These are phyloP conservation scores for Heterobasidion annosum DNA, from an alignment of 1,284 basidiomycete species.

Conservation along the genomic window DNA sequence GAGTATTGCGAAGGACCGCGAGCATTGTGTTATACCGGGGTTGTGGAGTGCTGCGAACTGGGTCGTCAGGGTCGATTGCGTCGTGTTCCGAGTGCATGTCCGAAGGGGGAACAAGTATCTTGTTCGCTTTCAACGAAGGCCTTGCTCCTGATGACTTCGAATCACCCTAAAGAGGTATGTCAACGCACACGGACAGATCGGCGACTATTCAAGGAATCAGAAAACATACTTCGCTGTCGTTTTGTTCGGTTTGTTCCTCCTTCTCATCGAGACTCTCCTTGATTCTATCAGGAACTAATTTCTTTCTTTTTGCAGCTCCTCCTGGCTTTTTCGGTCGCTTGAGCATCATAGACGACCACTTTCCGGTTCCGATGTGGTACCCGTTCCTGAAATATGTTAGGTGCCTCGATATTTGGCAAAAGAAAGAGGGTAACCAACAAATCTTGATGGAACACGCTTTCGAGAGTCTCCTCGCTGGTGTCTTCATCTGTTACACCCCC, in stretches of 20 bases:
- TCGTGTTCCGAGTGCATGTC: conserved; percentile 18
- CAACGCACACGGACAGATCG: too few relatives aligned
- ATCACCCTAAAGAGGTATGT: too few relatives aligned
- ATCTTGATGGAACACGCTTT: conserved; percentile 82
- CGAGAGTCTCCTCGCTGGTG: conserved; percentile 77
- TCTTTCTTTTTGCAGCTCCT: conserved; percentile 6
- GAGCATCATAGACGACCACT: conserved; percentile 75
- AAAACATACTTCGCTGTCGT: not conserved
- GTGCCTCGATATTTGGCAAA: not conserved
- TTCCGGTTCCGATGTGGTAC: conserved; percentile 72
- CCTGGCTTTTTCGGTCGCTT: conserved; percentile 45
- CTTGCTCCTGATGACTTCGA: too few relatives aligned
- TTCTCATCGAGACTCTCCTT: not conserved
- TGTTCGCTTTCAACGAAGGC: too few relatives aligned
- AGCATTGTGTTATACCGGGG: conserved; percentile 92
- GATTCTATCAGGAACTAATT: not conserved
- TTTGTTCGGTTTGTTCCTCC: conserved; percentile 3
- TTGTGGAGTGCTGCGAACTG: conserved; percentile 59
- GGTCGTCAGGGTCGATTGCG: conserved; percentile 57
- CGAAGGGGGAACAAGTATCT: too few relatives aligned
- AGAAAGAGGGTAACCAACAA: conserved; percentile 35
- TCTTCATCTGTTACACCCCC: conserved; percentile 92
- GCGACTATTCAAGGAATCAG: too few relatives aligned
- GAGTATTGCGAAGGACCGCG: conserved; percentile 75
- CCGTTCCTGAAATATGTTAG: conserved; percentile 44